Conservation (phyloP, 1,139 yeast species). For the Keqinozyma sinolaborantium region DNA sequence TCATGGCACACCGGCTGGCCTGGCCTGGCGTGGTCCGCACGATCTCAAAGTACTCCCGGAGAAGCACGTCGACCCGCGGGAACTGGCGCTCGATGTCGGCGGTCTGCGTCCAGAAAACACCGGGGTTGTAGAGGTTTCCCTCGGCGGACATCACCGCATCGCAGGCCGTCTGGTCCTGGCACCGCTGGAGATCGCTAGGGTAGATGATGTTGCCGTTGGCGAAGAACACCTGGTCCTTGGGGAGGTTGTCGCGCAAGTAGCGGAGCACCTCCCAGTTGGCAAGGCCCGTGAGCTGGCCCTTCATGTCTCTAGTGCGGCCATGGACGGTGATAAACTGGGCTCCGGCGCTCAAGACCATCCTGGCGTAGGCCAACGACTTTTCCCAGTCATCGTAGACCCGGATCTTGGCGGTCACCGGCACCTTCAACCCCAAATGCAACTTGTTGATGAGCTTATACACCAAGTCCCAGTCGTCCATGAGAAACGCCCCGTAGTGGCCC, state of each 20-base stretch:
- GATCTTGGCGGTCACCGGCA: constrained; percentile 95
- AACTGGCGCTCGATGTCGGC: constrained; percentile 61
- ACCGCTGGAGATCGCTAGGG: constrained; percentile 72
- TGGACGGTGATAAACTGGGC: constrained; percentile 95
- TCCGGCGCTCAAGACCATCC: constrained; percentile 88
- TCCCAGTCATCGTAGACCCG: constrained; percentile 84
- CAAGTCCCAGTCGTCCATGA: constrained; percentile 96
- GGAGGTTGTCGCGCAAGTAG: constrained; percentile 75
- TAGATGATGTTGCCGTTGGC: constrained; percentile 92
- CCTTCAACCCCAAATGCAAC: constrained; percentile 66
- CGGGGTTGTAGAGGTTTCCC: constrained; percentile 91
- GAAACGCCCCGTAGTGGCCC: constrained; percentile 92
- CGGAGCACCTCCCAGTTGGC: constrained; percentile 88
- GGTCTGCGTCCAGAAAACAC: constrained; percentile 64
- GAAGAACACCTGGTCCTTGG: constrained; percentile 80
- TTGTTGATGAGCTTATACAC: constrained; percentile 67
- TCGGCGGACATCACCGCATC: constrained; percentile 99
- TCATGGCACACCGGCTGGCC: constrained; percentile 82
- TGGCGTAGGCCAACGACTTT: constrained; percentile 83
- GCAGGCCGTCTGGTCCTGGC: constrained; percentile 59
- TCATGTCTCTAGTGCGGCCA: constrained; percentile 95
- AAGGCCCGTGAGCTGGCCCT: constrained; percentile 91
- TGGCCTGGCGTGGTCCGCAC: constrained; percentile 63
- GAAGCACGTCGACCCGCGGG: constrained; percentile 80
- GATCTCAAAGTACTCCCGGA: constrained; percentile 86